Conservation (phyloP, 352 stramenopile genomes). For the Bremia lactucae region DNA sequence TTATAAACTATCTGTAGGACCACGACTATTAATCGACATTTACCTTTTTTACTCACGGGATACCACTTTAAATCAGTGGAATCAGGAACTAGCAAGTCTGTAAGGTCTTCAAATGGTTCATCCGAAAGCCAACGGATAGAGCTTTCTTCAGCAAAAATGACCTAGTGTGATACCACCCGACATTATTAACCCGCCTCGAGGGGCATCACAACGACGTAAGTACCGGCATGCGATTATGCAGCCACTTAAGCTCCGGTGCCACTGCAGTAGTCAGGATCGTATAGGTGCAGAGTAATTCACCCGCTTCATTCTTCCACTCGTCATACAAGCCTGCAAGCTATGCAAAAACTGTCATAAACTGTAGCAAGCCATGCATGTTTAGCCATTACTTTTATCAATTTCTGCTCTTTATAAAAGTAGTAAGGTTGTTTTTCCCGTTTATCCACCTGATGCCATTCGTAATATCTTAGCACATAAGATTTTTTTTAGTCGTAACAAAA, state of each 20-base stretch:
- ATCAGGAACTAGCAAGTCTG: constrained; percentile 44
- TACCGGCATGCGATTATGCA: constrained; percentile 84
- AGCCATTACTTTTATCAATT: constrained; percentile 45
- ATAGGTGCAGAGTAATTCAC: constrained; percentile 68
- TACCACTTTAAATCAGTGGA: constrained; percentile 56
- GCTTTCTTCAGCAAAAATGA: constrained; percentile 59
- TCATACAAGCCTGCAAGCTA: constrained; percentile 85
- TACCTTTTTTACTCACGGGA: constrained; percentile 66
- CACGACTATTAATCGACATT: neutral
- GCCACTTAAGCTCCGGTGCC: constrained; percentile 53
- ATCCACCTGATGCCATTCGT: constrained; percentile 85
- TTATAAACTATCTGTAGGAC: neutral
- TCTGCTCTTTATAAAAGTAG: constrained; percentile 57
- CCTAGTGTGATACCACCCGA: constrained; percentile 17
- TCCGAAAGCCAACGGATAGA: constrained; percentile 53
- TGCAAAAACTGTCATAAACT: constrained; percentile 1
- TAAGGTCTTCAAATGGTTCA: constrained; percentile 45
- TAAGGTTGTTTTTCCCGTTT: constrained; percentile 86
- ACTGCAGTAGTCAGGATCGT: constrained; percentile 82
- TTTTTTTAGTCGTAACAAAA: neutral
- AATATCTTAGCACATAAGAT: constrained; percentile 50
- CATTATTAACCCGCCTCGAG: no score
- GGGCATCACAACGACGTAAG: no score
- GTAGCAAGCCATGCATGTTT: neutral
- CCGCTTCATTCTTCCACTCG: constrained; percentile 52